These are phyloP conservation scores for Aegle marmelos DNA, from an alignment of 345 rosid genomes.

Conservation along the genomic window DNA sequence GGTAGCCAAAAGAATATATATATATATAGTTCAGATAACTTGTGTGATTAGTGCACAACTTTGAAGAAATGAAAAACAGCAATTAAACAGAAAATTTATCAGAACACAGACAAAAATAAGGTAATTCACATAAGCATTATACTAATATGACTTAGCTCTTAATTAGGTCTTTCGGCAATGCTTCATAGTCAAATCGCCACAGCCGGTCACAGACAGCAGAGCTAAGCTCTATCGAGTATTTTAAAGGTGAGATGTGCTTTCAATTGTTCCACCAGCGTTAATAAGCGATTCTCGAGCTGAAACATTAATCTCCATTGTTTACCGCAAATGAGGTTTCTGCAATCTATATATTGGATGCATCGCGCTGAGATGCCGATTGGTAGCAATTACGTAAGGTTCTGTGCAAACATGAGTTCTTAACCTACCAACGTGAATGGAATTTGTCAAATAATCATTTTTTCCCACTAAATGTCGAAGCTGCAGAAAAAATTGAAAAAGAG, in stretches of 20 bases:
- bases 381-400: constrained; percentile 71
- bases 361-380: constrained; percentile 63
- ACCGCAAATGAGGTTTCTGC: constrained; percentile 68
- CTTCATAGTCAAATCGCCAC: constrained; percentile 56
- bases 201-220: constrained; percentile 43
- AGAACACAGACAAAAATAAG: too few species aligned
- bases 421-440: constrained; percentile 30
- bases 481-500: not conserved
- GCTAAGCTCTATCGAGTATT: constrained; percentile 49
- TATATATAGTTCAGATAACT: not conserved
- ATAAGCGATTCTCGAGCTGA: constrained; percentile 55
- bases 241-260: constrained; percentile 49
- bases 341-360: constrained; percentile 70
- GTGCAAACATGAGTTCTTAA: constrained; percentile 59
- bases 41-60: not conserved
- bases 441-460: not conserved
- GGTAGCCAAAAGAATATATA: not conserved
- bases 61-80: too few species aligned
- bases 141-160: constrained; percentile 30
- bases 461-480: too few species aligned
- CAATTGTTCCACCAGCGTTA: constrained; percentile 61
- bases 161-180: constrained; percentile 53
- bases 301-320: constrained; percentile 77
- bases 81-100: too few species aligned
- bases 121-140: too few species aligned